These are phyloP conservation scores for Arctium lappa DNA, from an alignment of 129 eudicot species.

Conservation along the genomic window DNA sequence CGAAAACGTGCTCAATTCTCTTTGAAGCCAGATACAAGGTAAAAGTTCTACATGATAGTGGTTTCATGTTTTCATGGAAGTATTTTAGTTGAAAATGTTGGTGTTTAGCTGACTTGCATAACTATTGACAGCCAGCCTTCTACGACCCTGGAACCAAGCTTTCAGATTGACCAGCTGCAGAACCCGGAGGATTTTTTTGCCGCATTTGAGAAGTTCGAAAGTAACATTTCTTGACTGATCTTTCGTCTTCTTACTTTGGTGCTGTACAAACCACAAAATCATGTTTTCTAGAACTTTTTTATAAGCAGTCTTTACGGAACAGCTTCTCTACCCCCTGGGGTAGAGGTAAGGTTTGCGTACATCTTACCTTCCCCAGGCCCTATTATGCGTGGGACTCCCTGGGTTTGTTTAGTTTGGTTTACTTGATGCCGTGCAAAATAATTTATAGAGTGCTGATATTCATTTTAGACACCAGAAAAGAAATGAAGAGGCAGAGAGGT, in stretches of 20 bases:
- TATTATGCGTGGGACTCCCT: not conserved
- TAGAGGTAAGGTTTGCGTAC: not conserved
- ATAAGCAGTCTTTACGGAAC: not conserved
- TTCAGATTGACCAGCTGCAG: constrained; percentile 40
- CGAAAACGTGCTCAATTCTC: constrained; percentile 73
- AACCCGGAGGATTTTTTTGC: constrained; percentile 71
- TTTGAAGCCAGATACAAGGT: constrained; percentile 56
- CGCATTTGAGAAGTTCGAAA: constrained; percentile 60
- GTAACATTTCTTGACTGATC: constrained; percentile 29
- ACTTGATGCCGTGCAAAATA: not conserved
- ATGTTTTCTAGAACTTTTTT: not conserved
- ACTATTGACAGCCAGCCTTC: constrained; percentile 52
- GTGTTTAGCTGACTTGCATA: constrained; percentile 3
- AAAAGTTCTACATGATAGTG: constrained; percentile 9
- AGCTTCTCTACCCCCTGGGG: not conserved
- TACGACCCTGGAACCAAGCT: constrained; percentile 40
- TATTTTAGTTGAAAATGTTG: not conserved
- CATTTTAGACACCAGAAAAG: constrained; percentile 50
- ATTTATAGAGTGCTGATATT: constrained; percentile 1
- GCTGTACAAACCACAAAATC: not conserved
- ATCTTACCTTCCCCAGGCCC: not conserved
- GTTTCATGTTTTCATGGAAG: not conserved
- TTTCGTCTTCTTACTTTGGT: not conserved
- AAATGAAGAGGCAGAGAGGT: constrained; percentile 56
- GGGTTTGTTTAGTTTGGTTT: not conserved